Percentiles rank a stretch among this genome's conserved stretches.
Conservation (phyloP, 441 rosid genomes). For the Pelargonium myrrhifolium region DNA sequence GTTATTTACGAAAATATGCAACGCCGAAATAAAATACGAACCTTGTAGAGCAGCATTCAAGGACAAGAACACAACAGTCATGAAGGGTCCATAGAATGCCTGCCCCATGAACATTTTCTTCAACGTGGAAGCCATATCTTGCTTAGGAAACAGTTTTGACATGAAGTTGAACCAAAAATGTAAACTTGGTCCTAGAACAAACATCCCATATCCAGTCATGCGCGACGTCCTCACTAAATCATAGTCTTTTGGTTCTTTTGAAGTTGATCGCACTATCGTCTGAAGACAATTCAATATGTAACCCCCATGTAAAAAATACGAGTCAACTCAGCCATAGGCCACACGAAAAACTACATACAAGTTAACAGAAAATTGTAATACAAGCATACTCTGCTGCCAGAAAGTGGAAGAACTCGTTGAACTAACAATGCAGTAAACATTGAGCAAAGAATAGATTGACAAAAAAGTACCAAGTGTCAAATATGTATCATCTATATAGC, state of each 20-base stretch:
- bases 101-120: conserved; percentile 86
- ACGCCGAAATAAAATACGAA: conserved; percentile 17
- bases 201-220: conserved; percentile 75
- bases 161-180: conserved; percentile 76
- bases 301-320: neutral
- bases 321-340: neutral
- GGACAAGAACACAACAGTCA: conserved; percentile 72
- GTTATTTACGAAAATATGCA: neutral
- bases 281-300: conserved; percentile 19
- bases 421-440: too few species aligned
- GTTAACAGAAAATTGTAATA: neutral
- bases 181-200: conserved; percentile 66
- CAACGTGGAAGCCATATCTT: conserved; percentile 55
- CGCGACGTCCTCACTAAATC: conserved; percentile 68
- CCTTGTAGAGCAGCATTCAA: conserved; percentile 64
- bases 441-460: too few species aligned
- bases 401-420: neutral
- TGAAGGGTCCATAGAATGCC: conserved; percentile 56
- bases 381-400: neutral
- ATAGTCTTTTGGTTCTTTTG: conserved; percentile 35
- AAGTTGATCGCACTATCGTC: conserved; percentile 37
- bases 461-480: too few species aligned
- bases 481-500: too few species aligned
- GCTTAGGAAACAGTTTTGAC: conserved; percentile 60
- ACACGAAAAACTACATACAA: neutral